A percentile compares a stretch with the other conserved stretches of the same genome.
Evolutionary conservation across 805 yeast species (phyloP).

Genomic region (Zygosaccharomyces kombuchaensis): DNA sequence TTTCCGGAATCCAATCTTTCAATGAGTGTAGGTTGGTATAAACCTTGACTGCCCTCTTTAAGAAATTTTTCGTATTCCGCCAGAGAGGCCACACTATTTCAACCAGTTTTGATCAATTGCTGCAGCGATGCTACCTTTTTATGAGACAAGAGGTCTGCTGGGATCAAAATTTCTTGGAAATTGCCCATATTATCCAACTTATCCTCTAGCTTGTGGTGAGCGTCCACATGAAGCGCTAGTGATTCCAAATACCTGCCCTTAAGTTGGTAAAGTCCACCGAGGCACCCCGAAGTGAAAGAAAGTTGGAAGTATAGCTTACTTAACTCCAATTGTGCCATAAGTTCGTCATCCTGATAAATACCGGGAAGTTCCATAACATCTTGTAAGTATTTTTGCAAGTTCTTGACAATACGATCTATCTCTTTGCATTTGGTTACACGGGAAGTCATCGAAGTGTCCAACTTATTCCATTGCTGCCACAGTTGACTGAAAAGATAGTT

Average conservation of each 20-base stretch:
- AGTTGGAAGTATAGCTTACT: slow-evolving; percentile 21
- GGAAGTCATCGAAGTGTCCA: slow-evolving; percentile 22
- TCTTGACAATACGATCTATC: slow-evolving; percentile 36
- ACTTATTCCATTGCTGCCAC: slow-evolving; percentile 25
- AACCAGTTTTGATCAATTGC: slow-evolving; percentile 38
- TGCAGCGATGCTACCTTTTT: slow-evolving; percentile 49
- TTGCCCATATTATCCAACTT: slow-evolving; percentile 9
- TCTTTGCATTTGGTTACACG: slow-evolving; percentile 33
- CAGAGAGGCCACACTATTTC: slow-evolving; percentile 33
- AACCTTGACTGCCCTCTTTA: slow-evolving; percentile 8
- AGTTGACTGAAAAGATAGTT: slow-evolving; percentile 42
- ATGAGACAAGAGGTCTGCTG: slow-evolving; percentile 21
- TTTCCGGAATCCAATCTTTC: slow-evolving; percentile 34
- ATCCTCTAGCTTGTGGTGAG: slow-evolving; percentile 20
- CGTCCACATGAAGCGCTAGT: slow-evolving; percentile 29
- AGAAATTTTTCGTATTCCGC: slow-evolving; percentile 35
- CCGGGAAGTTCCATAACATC: slow-evolving; percentile 83
- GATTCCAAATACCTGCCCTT: slow-evolving; percentile 30
- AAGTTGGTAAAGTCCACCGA: slow-evolving; percentile 28
- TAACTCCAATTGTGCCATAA: slow-evolving; percentile 38
- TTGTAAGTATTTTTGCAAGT: slow-evolving; percentile 47
- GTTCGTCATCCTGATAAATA: slow-evolving; percentile 77
- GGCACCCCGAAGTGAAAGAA: slow-evolving; percentile 24
- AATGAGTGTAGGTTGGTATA: slow-evolving; percentile 33
- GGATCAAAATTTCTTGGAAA: slow-evolving; percentile 15